These are phyloP conservation scores for Microbotryum scabiosae DNA, from an alignment of 1,284 basidiomycete genomes.

Conservation along the genomic window DNA sequence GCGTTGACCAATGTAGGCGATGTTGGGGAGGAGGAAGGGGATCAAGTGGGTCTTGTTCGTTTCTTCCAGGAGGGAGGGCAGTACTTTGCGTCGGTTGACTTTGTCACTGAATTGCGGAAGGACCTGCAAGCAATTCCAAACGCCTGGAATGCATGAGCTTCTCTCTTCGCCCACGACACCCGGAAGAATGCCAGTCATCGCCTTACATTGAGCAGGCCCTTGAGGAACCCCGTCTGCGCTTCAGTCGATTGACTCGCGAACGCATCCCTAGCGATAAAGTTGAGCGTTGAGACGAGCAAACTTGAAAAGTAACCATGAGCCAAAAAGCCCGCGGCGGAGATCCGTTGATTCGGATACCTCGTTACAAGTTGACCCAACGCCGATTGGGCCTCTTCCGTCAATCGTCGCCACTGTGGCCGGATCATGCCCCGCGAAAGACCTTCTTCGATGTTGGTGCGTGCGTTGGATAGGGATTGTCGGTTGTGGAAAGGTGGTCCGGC, in stretches of 20 bases:
- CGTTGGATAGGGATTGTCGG: conserved; percentile 66
- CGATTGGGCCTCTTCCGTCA: conserved; percentile 43
- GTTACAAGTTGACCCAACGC: conserved; percentile 71
- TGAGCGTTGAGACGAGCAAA: conserved; percentile 90
- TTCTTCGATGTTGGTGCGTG: conserved; percentile 71
- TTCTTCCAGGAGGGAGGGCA: conserved; percentile 92
- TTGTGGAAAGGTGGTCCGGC: conserved; percentile 81
- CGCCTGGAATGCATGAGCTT: background rate
- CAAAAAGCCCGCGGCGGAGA: conserved; percentile 62
- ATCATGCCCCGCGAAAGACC: conserved; percentile 31
- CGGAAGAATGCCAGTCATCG: background rate
- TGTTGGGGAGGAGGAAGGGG: conserved; percentile 94
- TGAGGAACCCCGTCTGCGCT: conserved; percentile 81
- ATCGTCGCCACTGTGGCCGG: conserved; percentile 32
- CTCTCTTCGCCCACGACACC: background rate
- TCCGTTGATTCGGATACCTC: conserved; percentile 60
- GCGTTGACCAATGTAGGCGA: conserved; percentile 80
- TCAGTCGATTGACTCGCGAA: conserved; percentile 90
- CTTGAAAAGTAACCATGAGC: conserved; percentile 87
- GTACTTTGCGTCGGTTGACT: conserved; percentile 75
- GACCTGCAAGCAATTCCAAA: conserved; percentile 50
- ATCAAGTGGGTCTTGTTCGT: conserved; percentile 68
- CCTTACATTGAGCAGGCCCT: conserved; percentile 21
- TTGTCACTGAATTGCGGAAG: conserved; percentile 81
- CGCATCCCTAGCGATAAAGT: conserved; percentile 89